phyloP scores from a whole-genome alignment of 176 grass and related monocot species.

The Oryza meridionalis region DNA sequence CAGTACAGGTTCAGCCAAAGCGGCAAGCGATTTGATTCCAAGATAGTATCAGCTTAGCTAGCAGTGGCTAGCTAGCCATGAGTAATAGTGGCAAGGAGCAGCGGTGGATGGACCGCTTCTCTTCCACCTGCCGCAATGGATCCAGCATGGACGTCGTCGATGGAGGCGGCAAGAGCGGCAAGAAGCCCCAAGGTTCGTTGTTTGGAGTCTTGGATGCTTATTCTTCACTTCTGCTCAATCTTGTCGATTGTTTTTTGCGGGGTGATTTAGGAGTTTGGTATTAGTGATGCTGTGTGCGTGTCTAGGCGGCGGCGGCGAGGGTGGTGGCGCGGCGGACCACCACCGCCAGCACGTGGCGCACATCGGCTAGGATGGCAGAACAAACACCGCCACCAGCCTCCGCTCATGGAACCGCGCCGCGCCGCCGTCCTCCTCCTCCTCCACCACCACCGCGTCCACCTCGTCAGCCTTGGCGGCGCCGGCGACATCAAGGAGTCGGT shows the following conservation, averaged over 20 bases:
- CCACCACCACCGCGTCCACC: not conserved
- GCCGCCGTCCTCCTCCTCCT: not conserved
- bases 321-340: conserved; percentile 28
- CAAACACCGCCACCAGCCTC: conserved; percentile 57
- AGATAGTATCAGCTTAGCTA: not conserved
- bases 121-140: conserved; percentile 61
- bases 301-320: not conserved
- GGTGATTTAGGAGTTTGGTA: not conserved
- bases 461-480: conserved; percentile 6
- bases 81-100: conserved; percentile 40
- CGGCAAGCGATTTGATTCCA: not conserved
- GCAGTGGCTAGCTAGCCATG: conserved; percentile 26
- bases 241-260: not conserved
- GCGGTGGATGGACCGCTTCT: conserved; percentile 68
- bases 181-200: conserved; percentile 44
- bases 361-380: conserved; percentile 83
- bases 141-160: conserved; percentile 75
- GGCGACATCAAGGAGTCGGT: no score
- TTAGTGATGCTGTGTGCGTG: not conserved
- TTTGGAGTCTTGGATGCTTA: not conserved
- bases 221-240: not conserved
- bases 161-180: conserved; percentile 39
- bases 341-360: conserved; percentile 83
- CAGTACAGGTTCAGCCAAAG: no score
- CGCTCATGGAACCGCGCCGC: conserved; percentile 55